phyloP scores from a whole-genome alignment of 768 basidiomycete species.

The Amanita molliuscula region DNA sequence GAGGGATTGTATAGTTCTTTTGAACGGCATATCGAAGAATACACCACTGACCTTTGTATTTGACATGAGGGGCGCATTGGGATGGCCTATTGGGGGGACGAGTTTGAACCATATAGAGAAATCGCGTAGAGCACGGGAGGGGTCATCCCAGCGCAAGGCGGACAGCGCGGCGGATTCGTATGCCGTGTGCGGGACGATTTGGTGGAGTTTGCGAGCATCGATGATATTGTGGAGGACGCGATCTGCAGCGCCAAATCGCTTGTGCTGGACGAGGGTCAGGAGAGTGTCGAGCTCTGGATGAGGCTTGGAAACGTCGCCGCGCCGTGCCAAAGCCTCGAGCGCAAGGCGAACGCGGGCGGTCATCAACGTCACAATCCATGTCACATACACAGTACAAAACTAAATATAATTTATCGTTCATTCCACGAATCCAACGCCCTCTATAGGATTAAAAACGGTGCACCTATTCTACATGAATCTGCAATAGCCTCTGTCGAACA shows the following conservation, averaged over 20 bases:
- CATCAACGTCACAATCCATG: no score
- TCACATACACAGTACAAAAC: no score
- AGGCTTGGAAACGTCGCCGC: no score
- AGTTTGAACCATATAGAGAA: conserved; percentile 13
- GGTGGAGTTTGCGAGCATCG: neutral
- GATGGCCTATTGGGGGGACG: conserved; percentile 8
- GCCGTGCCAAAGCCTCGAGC: no score
- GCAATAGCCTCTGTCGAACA: no score
- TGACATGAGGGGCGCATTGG: neutral
- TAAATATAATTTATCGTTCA: no score
- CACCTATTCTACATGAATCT: no score
- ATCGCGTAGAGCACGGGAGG: neutral
- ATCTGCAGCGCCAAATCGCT: conserved; percentile 1
- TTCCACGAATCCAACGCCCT: no score
- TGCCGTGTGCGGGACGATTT: conserved; percentile 5
- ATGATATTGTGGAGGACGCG: neutral
- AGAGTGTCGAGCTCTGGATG: neutral
- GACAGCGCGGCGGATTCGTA: conserved; percentile 13
- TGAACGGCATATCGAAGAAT: neutral
- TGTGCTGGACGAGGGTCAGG: neutral
- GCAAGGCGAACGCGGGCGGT: no score
- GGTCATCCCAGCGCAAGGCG: conserved; percentile 9
- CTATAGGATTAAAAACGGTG: no score
- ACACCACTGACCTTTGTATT: neutral
- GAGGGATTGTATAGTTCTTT: conserved; percentile 8